phyloP scores from a whole-genome alignment of 768 basidiomycete species.

The Rhizopogon vulgaris region DNA sequence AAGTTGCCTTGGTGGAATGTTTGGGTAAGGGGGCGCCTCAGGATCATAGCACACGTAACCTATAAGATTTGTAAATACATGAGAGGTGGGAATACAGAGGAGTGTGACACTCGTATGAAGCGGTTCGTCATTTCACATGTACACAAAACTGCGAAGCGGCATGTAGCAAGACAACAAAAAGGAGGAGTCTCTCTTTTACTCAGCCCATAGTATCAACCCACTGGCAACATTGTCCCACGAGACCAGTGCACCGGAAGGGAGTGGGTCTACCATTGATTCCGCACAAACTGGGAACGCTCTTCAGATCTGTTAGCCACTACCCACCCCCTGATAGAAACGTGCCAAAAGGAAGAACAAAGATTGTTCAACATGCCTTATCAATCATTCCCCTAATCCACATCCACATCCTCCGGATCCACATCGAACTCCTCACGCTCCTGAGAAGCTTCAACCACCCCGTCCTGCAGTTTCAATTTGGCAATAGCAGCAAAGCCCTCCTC shows the following conservation, averaged over 20 bases:
- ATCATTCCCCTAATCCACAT: constrained; percentile 10
- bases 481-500: constrained; percentile 44
- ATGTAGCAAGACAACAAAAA: neutral
- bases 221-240: neutral
- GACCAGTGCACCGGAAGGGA: neutral
- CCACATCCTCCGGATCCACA: constrained; percentile 6
- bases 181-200: neutral
- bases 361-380: constrained; percentile 2
- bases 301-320: neutral
- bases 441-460: constrained; percentile 12
- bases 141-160: neutral
- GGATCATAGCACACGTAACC: no score
- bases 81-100: no score
- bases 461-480: constrained; percentile 28
- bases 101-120: no score
- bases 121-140: no score
- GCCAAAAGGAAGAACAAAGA: neutral
- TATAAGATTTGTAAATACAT: no score
- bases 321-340: neutral
- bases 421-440: neutral
- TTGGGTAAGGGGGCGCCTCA: no score
- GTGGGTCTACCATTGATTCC: neutral
- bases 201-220: neutral
- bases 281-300: neutral
- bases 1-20: no score